Evolutionary conservation across 1,139 yeast species (phyloP).

Genomic region (Trichomonascaceae sp.): DNA sequence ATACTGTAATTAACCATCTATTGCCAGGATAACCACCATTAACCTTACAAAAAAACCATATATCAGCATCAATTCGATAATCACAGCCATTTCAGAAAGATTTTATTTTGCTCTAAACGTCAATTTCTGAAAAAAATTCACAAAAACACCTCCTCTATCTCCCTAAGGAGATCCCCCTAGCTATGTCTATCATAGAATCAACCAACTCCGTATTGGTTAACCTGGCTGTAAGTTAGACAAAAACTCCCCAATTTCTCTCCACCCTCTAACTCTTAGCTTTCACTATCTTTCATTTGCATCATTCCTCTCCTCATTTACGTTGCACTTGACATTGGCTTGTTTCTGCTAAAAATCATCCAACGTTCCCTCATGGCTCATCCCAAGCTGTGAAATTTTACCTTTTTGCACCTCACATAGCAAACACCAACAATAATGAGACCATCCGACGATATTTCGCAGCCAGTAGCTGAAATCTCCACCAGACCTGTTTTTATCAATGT

Average conservation of each 20-base stretch:
- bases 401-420: background rate
- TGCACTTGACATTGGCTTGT: conserved; percentile 20
- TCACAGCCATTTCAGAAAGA: background rate
- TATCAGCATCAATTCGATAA: too few relatives aligned
- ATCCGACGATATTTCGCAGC: background rate
- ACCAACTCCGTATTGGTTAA: conserved; percentile 1
- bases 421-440: background rate
- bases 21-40: background rate
- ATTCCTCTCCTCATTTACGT: conserved; percentile 21
- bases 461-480: conserved; percentile 19
- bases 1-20: background rate
- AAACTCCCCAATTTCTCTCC: background rate
- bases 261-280: conserved; percentile 13
- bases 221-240: background rate
- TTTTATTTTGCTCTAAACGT: too few relatives aligned
- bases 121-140: background rate
- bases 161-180: background rate
- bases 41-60: background rate
- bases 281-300: conserved; percentile 22
- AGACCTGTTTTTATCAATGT: conserved; percentile 27
- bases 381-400: background rate
- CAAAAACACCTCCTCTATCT: background rate
- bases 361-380: background rate
- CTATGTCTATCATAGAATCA: background rate
- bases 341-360: conserved; percentile 9